Evolutionary conservation across 768 basidiomycete species (phyloP).

Genomic region (Russula vinacea): DNA sequence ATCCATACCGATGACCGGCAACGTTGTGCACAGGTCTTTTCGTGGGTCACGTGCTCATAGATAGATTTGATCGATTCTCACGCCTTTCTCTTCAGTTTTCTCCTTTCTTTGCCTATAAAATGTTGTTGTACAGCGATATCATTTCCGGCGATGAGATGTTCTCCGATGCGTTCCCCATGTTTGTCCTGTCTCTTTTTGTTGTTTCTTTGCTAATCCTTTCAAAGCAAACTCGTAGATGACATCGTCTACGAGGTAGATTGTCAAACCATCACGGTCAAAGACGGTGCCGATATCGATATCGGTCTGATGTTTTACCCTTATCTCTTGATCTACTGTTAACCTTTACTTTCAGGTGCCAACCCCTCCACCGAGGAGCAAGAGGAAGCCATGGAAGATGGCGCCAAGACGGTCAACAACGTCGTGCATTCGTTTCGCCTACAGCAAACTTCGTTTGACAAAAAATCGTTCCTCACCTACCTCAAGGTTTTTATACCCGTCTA

Average conservation of each 20-base stretch:
- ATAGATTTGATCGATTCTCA: constrained; percentile 24
- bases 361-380: constrained; percentile 85
- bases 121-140: constrained; percentile 75
- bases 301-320: constrained; percentile 46
- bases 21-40: background rate
- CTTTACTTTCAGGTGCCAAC: constrained; percentile 66
- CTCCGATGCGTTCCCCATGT: constrained; percentile 91
- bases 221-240: constrained; percentile 72
- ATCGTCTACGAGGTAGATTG: constrained; percentile 89
- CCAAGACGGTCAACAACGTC: constrained; percentile 81
- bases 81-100: constrained; percentile 18
- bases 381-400: constrained; percentile 79
- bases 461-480: constrained; percentile 74
- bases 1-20: constrained; percentile 49
- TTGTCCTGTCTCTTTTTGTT: constrained; percentile 34
- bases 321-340: constrained; percentile 11
- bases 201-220: constrained; percentile 1
- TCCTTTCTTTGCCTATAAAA: constrained; percentile 34
- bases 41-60: constrained; percentile 13
- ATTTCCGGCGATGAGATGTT: constrained; percentile 86
- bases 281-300: constrained; percentile 82
- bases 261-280: constrained; percentile 60
- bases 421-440: constrained; percentile 89
- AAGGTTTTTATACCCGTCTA: constrained; percentile 51
- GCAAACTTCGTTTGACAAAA: constrained; percentile 83